Evolutionary conservation across 306 rosid genomes (phyloP).

Genomic region (Hippophae tibetana): DNA sequence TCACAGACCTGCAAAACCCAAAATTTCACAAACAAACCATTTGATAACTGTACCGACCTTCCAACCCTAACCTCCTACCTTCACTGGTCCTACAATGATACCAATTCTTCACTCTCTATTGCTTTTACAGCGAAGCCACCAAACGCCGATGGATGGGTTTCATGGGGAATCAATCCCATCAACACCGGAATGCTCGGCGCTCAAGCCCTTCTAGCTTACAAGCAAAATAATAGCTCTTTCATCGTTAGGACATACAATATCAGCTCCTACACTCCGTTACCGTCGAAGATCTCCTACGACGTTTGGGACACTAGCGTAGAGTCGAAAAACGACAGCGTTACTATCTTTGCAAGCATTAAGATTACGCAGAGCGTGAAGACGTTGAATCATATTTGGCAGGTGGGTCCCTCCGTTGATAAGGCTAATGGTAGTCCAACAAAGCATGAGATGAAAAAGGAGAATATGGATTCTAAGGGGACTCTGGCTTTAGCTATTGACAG

Average conservation of each 20-base stretch:
- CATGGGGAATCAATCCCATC: conserved; percentile 69
- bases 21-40: conserved; percentile 13
- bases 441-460: background rate
- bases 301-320: background rate
- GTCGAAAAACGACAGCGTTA: background rate
- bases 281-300: background rate
- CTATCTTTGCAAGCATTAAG: background rate
- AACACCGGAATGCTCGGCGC: conserved; percentile 45
- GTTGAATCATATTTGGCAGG: background rate
- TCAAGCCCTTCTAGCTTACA: conserved; percentile 44
- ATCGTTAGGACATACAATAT: conserved; percentile 30
- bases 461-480: background rate
- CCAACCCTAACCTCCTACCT: too few species aligned
- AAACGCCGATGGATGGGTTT: conserved; percentile 38
- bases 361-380: background rate
- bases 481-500: background rate
- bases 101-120: conserved; percentile 2
- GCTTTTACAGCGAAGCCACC: conserved; percentile 43
- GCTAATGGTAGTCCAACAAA: background rate
- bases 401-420: background rate
- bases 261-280: background rate
- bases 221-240: background rate
- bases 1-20: conserved; percentile 41
- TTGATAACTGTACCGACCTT: too few species aligned
- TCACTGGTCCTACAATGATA: too few species aligned